phyloP scores from a whole-genome alignment of 441 rosid genomes.

The Pelargonium cotyledonis region DNA sequence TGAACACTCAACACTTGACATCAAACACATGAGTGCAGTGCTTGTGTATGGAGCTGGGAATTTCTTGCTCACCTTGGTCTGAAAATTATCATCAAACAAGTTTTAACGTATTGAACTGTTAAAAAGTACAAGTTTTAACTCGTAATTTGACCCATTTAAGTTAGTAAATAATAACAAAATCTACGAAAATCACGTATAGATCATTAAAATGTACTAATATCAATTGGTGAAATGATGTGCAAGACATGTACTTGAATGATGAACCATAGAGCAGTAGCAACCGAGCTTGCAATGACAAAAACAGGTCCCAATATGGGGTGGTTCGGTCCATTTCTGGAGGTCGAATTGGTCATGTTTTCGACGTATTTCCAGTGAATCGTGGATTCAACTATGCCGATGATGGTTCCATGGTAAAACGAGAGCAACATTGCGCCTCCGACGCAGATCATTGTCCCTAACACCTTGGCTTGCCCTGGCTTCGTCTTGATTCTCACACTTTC shows the following conservation, averaged over 20 bases:
- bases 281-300: conserved; percentile 45
- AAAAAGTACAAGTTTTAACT: too few species aligned
- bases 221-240: too few species aligned
- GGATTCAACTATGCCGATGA: conserved; percentile 51
- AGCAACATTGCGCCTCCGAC: conserved; percentile 89
- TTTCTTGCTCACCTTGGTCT: conserved; percentile 52
- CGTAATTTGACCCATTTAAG: too few species aligned
- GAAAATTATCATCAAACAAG: conserved; percentile 10
- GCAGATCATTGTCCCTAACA: conserved; percentile 62
- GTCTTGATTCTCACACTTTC: conserved; percentile 55
- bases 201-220: neutral
- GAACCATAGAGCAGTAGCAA: conserved; percentile 72
- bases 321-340: conserved; percentile 23
- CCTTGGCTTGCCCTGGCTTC: conserved; percentile 67
- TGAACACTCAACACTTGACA: conserved; percentile 62
- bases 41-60: conserved; percentile 84
- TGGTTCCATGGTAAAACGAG: conserved; percentile 77
- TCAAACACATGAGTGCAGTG: conserved; percentile 63
- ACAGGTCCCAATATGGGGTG: conserved; percentile 52
- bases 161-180: too few species aligned
- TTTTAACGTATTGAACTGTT: too few species aligned
- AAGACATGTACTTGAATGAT: conserved; percentile 52
- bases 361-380: conserved; percentile 65
- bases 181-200: too few species aligned
- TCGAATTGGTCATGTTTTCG: conserved; percentile 22